These are phyloP conservation scores for Oleoguttula mirabilis DNA, from an alignment of 495 filamentous ascomycete genomes.

Conservation along the genomic window DNA sequence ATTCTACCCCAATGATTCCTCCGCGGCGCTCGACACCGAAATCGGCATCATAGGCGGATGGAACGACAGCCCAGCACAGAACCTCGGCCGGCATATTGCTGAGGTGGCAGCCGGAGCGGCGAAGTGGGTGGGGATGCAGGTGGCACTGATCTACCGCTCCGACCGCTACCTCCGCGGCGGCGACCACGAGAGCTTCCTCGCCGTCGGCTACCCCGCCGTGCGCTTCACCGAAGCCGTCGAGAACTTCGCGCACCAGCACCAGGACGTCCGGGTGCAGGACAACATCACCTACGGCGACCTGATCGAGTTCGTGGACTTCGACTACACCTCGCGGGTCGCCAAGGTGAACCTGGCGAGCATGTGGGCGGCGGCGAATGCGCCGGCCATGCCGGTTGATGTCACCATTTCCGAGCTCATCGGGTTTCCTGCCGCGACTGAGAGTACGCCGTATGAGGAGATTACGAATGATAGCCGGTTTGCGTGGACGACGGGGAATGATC, in stretches of 20 bases:
- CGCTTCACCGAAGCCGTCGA: slow-evolving; percentile 45
- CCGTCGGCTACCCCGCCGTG: slow-evolving; percentile 37
- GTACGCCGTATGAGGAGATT: slow-evolving; percentile 21
- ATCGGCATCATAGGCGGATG: slow-evolving; percentile 38
- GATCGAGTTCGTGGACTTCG: slow-evolving; percentile 40
- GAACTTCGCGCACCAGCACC: slow-evolving; percentile 43
- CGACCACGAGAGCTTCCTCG: slow-evolving; percentile 42
- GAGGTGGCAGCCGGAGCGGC: slow-evolving; percentile 27
- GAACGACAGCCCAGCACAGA: slow-evolving; percentile 41
- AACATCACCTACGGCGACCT: slow-evolving; percentile 42
- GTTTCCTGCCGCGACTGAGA: slow-evolving; percentile 12
- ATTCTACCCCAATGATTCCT: slow-evolving; percentile 30
- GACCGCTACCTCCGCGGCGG: slow-evolving; percentile 43
- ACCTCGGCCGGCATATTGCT: slow-evolving; percentile 41
- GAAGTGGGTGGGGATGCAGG: slow-evolving; percentile 27
- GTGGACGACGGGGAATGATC: slow-evolving; percentile 31
- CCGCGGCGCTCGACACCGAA: slow-evolving; percentile 22
- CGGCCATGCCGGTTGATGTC: slow-evolving; percentile 35
- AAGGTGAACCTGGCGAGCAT: slow-evolving; percentile 39
- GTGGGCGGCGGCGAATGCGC: slow-evolving; percentile 39
- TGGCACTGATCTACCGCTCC: slow-evolving; percentile 38
- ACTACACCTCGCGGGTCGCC: slow-evolving; percentile 39
- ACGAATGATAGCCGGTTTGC: slow-evolving; percentile 35
- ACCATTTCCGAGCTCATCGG: slow-evolving; percentile 32
- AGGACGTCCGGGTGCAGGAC: slow-evolving; percentile 36